These are phyloP conservation scores for Bryoerythrophyllum caledonicum DNA, from an alignment of 225 moss, liverwort and hornwort species.

Conservation along the genomic window DNA sequence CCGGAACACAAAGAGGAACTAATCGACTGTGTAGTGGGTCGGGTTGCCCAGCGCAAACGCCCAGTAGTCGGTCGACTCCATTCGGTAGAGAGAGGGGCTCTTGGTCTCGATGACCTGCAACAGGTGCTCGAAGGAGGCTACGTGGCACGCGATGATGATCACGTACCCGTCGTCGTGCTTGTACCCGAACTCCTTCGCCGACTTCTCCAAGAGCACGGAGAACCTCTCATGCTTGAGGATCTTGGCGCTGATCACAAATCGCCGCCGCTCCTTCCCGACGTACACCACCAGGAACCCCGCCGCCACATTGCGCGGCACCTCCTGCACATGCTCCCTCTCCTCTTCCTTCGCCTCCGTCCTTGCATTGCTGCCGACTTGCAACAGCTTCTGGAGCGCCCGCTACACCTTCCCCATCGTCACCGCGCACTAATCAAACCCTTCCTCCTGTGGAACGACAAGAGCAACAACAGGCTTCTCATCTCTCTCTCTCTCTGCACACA, in stretches of 20 bases:
- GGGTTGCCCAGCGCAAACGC: slow-evolving; percentile 3
- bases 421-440: too few species aligned
- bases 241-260: slow-evolving; percentile 62
- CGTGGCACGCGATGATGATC: slow-evolving; percentile 60
- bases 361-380: slow-evolving; percentile 1
- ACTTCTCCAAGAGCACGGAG: slow-evolving; percentile 45
- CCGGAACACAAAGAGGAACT: background rate
- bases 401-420: slow-evolving; percentile 23
- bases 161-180: slow-evolving; percentile 55
- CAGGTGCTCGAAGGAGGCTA: slow-evolving; percentile 55
- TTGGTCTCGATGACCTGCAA: slow-evolving; percentile 55
- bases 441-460: too few species aligned
- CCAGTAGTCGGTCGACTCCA: slow-evolving; percentile 14
- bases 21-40: slow-evolving; percentile 1
- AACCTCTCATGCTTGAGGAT: slow-evolving; percentile 48
- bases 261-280: slow-evolving; percentile 49
- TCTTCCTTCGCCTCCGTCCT: background rate
- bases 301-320: slow-evolving; percentile 39
- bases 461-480: background rate
- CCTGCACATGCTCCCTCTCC: background rate
- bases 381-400: slow-evolving; percentile 18
- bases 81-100: slow-evolving; percentile 22
- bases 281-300: slow-evolving; percentile 65
- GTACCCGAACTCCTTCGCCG: slow-evolving; percentile 51
- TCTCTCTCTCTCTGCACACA: background rate